Evolutionary conservation across 225 moss, liverwort and hornwort species (phyloP).

Genomic region (Anthoceros angustus): DNA sequence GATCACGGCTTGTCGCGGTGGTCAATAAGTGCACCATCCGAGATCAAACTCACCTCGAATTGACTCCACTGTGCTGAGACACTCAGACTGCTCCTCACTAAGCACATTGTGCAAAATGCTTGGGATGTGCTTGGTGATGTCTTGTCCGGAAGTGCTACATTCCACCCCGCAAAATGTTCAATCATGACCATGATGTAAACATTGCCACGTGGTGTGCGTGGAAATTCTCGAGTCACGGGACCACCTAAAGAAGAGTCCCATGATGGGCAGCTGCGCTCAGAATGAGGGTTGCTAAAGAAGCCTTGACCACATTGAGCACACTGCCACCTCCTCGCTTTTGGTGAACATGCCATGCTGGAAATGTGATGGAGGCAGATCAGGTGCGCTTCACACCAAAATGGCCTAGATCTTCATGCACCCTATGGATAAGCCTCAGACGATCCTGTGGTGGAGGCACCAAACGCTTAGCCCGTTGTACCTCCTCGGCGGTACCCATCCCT

Average conservation of each 20-base stretch:
- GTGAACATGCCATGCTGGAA: background rate
- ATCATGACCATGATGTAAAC: background rate
- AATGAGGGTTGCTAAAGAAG: background rate
- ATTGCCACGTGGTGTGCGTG: background rate
- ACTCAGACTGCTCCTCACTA: background rate
- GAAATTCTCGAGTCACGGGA: background rate
- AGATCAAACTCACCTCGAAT: background rate
- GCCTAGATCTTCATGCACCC: background rate
- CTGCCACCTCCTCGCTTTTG: background rate
- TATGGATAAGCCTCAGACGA: background rate
- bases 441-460: background rate
- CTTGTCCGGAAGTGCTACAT: background rate
- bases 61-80: background rate
- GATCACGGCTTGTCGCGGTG: background rate
- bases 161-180: conserved; percentile 6
- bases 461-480: background rate
- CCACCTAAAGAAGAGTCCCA: background rate
- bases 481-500: background rate
- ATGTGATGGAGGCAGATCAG: background rate
- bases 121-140: background rate
- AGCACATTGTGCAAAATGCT: background rate
- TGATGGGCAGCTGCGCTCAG: background rate
- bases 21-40: background rate
- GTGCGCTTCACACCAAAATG: too few species aligned
- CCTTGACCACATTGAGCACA: background rate